Conservation (phyloP, 208 protist genomes). For the Trypanosoma grayi region DNA sequence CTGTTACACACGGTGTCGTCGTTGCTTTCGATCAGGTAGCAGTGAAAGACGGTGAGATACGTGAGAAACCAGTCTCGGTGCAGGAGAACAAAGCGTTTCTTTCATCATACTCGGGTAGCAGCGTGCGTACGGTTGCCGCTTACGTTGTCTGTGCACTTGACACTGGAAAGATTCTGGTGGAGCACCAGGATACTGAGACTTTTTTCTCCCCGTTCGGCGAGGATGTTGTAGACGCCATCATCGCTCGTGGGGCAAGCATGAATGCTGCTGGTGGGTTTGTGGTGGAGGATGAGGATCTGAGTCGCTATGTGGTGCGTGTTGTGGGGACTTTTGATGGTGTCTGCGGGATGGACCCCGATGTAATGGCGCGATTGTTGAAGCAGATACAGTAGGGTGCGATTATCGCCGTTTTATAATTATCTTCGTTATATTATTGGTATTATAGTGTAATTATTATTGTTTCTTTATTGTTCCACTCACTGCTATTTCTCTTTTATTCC, state of each 20-base stretch:
- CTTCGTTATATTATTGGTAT: too few species aligned
- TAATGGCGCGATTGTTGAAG: slow-evolving; percentile 15
- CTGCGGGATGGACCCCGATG: slow-evolving; percentile 16
- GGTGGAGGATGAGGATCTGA: slow-evolving; percentile 76
- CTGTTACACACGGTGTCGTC: slow-evolving; percentile 24
- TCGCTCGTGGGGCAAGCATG: slow-evolving; percentile 45
- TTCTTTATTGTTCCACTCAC: too few species aligned
- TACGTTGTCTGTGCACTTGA: slow-evolving; percentile 51
- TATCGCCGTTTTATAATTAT: too few species aligned
- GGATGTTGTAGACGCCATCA: slow-evolving; percentile 49
- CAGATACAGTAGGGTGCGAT: neutral
- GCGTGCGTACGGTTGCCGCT: slow-evolving; percentile 60
- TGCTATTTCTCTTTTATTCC: too few species aligned
- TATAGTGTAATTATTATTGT: too few species aligned
- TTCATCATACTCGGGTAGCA: slow-evolving; percentile 53
- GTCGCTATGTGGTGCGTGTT: slow-evolving; percentile 16
- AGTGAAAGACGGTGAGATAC: slow-evolving; percentile 72
- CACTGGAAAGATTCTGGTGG: slow-evolving; percentile 21
- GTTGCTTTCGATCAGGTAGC: slow-evolving; percentile 85
- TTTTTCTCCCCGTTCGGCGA: slow-evolving; percentile 52
- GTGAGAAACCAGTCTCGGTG: slow-evolving; percentile 66
- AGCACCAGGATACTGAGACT: slow-evolving; percentile 52
- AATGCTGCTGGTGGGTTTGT: slow-evolving; percentile 70
- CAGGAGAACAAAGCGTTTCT: slow-evolving; percentile 58
- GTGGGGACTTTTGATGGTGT: slow-evolving; percentile 27